Conservation (phyloP, 225 moss, liverwort and hornwort species). For the Marchantia polymorpha region DNA sequence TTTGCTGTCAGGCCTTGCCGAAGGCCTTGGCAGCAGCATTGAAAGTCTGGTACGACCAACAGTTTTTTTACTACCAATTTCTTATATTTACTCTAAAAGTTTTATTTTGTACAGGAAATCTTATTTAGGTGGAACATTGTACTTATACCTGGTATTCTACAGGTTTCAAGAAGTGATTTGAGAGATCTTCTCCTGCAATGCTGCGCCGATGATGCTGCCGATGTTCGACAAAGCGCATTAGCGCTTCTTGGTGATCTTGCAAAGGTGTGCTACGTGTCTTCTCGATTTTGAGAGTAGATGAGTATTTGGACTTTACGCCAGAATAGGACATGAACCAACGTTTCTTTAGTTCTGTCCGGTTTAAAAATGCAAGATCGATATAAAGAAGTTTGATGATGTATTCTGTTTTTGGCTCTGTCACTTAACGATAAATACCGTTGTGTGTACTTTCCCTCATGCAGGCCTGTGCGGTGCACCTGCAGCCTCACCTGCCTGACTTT, state of each 20-base stretch:
- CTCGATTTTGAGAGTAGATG: background rate
- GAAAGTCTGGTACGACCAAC: slow-evolving; percentile 74
- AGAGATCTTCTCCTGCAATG: slow-evolving; percentile 88
- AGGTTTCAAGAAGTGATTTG: slow-evolving; percentile 95
- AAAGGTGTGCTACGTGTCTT: slow-evolving; percentile 46
- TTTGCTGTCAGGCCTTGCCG: slow-evolving; percentile 94
- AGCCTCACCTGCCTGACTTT: slow-evolving; percentile 90
- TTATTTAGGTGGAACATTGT: background rate
- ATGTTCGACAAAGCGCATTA: slow-evolving; percentile 97
- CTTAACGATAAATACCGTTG: background rate
- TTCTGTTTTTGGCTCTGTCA: background rate
- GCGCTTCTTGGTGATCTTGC: slow-evolving; percentile 93
- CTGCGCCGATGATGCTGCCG: slow-evolving; percentile 95
- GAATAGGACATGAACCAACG: background rate
- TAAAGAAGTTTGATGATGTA: background rate
- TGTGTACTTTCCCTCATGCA: slow-evolving; percentile 23
- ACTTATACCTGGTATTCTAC: background rate
- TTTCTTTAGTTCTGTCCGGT: background rate
- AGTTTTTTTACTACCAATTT: background rate
- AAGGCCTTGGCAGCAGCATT: slow-evolving; percentile 95
- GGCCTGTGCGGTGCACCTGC: slow-evolving; percentile 95
- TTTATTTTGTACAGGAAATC: background rate
- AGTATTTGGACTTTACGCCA: background rate
- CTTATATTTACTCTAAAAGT: background rate
- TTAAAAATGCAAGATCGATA: background rate